These are phyloP conservation scores for Botrytis medusae DNA, from an alignment of 2,329 filamentous ascomycete genomes.

Conservation along the genomic window DNA sequence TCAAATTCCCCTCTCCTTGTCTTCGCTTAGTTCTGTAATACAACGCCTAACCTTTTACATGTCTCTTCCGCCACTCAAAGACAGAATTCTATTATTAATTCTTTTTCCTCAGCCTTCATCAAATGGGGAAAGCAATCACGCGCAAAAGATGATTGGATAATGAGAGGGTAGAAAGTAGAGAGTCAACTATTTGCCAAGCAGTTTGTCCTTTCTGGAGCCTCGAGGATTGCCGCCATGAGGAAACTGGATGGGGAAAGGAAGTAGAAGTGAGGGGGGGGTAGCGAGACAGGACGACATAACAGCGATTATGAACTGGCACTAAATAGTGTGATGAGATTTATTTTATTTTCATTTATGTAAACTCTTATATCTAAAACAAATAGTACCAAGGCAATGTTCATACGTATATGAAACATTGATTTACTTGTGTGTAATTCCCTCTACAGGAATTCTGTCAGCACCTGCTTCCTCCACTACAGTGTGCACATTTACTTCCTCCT, in stretches of 20 bases:
- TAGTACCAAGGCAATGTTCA: not conserved
- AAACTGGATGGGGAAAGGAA: not conserved
- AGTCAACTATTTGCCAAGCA: not conserved
- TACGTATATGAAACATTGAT: not conserved
- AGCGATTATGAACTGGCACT: not conserved
- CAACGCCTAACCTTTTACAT: not conserved
- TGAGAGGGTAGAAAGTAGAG: not conserved
- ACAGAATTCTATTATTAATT: not conserved
- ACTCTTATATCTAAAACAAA: not conserved
- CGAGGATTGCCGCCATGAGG: not conserved
- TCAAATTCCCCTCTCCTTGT: not conserved
- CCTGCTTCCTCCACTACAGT: conserved; percentile 63
- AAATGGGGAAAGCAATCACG: not conserved
- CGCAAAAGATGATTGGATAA: not conserved
- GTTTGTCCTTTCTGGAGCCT: not conserved
- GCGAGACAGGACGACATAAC: not conserved
- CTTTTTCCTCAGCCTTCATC: not conserved
- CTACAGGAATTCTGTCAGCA: conserved; percentile 57
- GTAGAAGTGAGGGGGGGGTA: not conserved
- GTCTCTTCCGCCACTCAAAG: not conserved
- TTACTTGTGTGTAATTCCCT: conserved; percentile 50
- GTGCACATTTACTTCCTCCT: conserved; percentile 63
- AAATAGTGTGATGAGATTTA: not conserved
- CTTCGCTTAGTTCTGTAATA: not conserved
- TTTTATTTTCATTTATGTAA: not conserved